phyloP scores from a whole-genome alignment of 495 filamentous ascomycete genomes.

The Penicillium parvum region DNA sequence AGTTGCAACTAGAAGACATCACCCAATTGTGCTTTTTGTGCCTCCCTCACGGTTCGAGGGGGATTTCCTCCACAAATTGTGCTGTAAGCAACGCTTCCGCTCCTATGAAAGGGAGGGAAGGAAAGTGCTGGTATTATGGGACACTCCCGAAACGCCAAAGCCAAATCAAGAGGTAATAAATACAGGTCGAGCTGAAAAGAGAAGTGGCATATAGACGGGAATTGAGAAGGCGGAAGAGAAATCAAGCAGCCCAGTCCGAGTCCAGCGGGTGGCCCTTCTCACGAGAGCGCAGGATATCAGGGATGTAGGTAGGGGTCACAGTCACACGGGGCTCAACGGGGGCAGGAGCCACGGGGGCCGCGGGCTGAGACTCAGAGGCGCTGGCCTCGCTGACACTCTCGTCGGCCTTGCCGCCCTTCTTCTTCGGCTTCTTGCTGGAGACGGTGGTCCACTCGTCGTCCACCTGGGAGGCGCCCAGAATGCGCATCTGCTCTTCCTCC shows the following conservation, averaged over 20 bases:
- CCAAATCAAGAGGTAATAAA: conserved; percentile 21
- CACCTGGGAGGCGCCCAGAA: conserved; percentile 53
- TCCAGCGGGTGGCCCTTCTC: conserved; percentile 53
- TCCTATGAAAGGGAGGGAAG: not conserved
- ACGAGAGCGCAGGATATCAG: conserved; percentile 35
- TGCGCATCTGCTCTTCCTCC: conserved; percentile 81
- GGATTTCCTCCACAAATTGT: conserved; percentile 12
- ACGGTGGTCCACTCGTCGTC: conserved; percentile 74
- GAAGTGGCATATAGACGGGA: conserved; percentile 9
- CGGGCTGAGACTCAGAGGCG: conserved; percentile 38
- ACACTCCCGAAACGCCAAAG: conserved; percentile 38
- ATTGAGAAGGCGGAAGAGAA: not conserved
- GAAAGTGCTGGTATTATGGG: conserved; percentile 27
- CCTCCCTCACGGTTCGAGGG: not conserved
- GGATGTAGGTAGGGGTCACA: conserved; percentile 42
- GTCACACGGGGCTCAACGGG: conserved; percentile 40
- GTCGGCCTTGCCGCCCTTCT: conserved; percentile 40
- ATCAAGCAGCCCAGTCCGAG: conserved; percentile 55
- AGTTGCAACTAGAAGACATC: conserved; percentile 8
- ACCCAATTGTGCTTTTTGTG: conserved; percentile 13
- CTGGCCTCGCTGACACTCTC: conserved; percentile 42
- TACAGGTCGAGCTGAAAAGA: conserved; percentile 9
- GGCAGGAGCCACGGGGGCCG: conserved; percentile 23
- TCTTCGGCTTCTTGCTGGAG: conserved; percentile 62
- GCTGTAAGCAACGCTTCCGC: conserved; percentile 13